Evolutionary conservation across 805 yeast genomes (phyloP).

Genomic region (Metschnikowia cerradonensis): DNA sequence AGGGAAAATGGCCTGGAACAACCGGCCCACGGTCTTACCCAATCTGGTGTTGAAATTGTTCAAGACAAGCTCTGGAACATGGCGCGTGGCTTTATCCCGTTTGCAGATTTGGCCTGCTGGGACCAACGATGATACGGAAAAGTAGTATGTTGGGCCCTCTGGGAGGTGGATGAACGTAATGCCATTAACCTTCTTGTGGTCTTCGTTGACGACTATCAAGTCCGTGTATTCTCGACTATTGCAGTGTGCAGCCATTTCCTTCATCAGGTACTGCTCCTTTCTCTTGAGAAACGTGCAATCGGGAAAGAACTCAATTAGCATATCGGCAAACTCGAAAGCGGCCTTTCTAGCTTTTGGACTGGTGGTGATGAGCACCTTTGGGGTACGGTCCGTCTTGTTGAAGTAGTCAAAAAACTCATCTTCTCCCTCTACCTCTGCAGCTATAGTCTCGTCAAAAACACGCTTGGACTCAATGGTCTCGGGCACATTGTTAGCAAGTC

Average conservation of each 20-base stretch:
- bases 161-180: conserved; percentile 91
- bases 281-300: conserved; percentile 83
- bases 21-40: conserved; percentile 88
- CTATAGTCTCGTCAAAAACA: conserved; percentile 81
- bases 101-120: conserved; percentile 75
- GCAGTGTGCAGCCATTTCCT: conserved; percentile 83
- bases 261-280: conserved; percentile 75
- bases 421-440: conserved; percentile 54
- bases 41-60: conserved; percentile 90
- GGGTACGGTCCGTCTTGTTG: conserved; percentile 42
- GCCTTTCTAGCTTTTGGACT: conserved; percentile 78
- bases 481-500: conserved; percentile 74
- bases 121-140: conserved; percentile 71
- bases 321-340: conserved; percentile 88
- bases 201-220: conserved; percentile 86
- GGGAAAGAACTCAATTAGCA: conserved; percentile 79
- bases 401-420: conserved; percentile 51
- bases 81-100: conserved; percentile 88
- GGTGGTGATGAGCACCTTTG: conserved; percentile 88
- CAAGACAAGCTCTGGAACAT: conserved; percentile 85
- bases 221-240: conserved; percentile 83
- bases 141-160: conserved; percentile 92
- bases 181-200: conserved; percentile 88
- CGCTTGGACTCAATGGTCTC: conserved; percentile 80
- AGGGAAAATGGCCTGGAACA: conserved; percentile 91